These are phyloP conservation scores for Auriscalpium vulgare DNA, from an alignment of 768 basidiomycete genomes.

Conservation along the genomic window DNA sequence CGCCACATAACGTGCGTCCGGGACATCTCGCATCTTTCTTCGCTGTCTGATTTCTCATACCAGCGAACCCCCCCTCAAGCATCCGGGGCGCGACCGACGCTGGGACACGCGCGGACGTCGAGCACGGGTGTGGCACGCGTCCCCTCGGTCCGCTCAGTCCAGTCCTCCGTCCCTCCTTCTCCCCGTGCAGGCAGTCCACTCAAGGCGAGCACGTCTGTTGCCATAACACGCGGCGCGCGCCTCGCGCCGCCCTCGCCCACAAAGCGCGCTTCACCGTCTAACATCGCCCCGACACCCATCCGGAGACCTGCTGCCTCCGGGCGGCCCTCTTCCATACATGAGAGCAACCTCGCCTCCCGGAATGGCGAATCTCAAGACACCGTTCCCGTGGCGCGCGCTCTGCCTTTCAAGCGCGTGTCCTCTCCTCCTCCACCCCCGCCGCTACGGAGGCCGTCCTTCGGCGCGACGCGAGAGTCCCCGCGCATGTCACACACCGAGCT, in stretches of 20 bases:
- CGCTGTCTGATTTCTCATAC: background rate
- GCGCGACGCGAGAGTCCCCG: background rate
- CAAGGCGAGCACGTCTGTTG: conserved; percentile 33
- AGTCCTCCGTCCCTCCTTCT: conserved; percentile 26
- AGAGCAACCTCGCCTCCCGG: conserved; percentile 16
- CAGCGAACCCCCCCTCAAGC: conserved; percentile 10
- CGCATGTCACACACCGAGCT: conserved; percentile 2
- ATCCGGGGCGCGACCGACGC: conserved; percentile 22
- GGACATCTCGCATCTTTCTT: background rate
- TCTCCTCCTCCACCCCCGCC: conserved; percentile 19
- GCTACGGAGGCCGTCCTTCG: background rate
- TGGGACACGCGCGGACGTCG: conserved; percentile 56
- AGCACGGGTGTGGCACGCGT: conserved; percentile 33
- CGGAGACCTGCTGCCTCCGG: conserved; percentile 39
- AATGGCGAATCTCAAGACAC: conserved; percentile 21
- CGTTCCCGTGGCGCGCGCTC: conserved; percentile 10
- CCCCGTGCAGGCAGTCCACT: conserved; percentile 62
- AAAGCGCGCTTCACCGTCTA: conserved; percentile 40
- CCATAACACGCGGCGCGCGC: conserved; percentile 20
- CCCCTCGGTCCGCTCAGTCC: conserved; percentile 35
- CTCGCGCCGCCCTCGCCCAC: conserved; percentile 43
- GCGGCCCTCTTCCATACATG: conserved; percentile 33
- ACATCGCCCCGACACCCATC: conserved; percentile 30
- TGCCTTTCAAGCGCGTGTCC: conserved; percentile 27
- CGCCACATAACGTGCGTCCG: background rate